Percentiles rank a stretch among this genome's conserved stretches.
These are phyloP conservation scores for Trichoderma gamsii DNA, from an alignment of 495 filamentous ascomycete species.

Conservation along the genomic window DNA sequence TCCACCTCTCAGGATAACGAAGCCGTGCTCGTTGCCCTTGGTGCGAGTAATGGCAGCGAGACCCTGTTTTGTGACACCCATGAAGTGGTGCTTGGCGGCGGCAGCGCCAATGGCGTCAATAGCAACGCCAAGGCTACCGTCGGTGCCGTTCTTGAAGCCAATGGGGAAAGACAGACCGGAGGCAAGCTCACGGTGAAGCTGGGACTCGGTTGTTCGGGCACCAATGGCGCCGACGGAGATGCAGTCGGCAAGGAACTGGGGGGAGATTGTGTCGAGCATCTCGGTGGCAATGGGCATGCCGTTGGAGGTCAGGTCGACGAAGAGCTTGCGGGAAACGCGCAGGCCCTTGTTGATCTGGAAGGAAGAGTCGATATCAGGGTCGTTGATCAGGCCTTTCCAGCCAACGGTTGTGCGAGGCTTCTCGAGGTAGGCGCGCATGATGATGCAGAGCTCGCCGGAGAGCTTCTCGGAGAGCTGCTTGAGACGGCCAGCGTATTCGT, in stretches of 20 bases:
- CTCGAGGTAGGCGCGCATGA: conserved; percentile 99
- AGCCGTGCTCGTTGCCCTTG: conserved; percentile 89
- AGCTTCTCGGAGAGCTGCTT: conserved; percentile 69
- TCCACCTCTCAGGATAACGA: conserved; percentile 90
- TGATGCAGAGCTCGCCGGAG: conserved; percentile 74
- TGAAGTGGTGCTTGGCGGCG: conserved; percentile 88
- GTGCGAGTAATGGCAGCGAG: conserved; percentile 93
- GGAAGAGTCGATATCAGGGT: conserved; percentile 94
- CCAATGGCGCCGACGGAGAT: conserved; percentile 95
- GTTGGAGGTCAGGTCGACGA: conserved; percentile 74
- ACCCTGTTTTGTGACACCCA: conserved; percentile 98
- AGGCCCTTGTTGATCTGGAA: conserved; percentile 99
- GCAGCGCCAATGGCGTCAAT: conserved; percentile 95
- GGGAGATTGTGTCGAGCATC: conserved; percentile 99
- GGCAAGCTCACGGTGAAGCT: conserved; percentile 90
- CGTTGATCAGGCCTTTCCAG: conserved; percentile 99
- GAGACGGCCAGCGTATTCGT: conserved; percentile 78
- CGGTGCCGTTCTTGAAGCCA: conserved; percentile 98
- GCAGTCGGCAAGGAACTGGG: conserved; percentile 85
- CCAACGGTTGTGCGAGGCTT: conserved; percentile 98
- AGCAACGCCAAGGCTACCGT: conserved; percentile 88
- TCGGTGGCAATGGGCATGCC: conserved; percentile 94
- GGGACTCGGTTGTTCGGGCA: conserved; percentile 93
- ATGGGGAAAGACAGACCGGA: conserved; percentile 97
- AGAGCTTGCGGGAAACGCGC: conserved; percentile 78